Evolutionary conservation across 2,329 filamentous ascomycete species (phyloP), one percentile per base, ranked within the genome.

Genomic region (Bisporella sp.): DNA sequence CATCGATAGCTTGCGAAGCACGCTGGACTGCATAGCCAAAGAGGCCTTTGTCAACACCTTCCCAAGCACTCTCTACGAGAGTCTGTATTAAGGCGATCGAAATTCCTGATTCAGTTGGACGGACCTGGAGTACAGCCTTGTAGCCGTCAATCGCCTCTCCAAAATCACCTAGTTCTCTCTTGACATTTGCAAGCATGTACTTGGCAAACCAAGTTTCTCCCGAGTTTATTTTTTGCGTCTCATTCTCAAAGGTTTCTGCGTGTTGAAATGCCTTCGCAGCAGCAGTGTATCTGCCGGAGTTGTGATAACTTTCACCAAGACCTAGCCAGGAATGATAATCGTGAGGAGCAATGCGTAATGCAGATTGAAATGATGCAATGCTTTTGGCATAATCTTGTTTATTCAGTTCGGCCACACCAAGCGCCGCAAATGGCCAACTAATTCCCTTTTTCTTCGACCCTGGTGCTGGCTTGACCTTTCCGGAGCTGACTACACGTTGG

Each of bases 291-390:
- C 92, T 79, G 7, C 93, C 92, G 12, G 91, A 95, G 59, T 88
- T 93, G 65, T 96, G 87, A 63, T 99, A 99, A 63, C 90, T 95
- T 70, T 99, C 93, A n/a, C 92, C 93, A 1, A 99, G 76, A 1
- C 93, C 93, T 29, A 99, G 87, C 82, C 92, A 99, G 0, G 89
- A 95, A 69, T 99, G 87, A 63, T 97, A 97, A 67, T 97, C 89
- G 41, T 84, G 74, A 0, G 91, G 89, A 2, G 83, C 81, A 45
- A 96, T 87, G 48, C 92, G 79, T 33, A 99, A 73, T 8, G 93
- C 91, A 1, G 89, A 82, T 62, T 97, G 87, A 66, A 97, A 99
- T 0, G 89, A 95, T 6, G 92, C 84, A 48, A 97, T 90, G 35
- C 90, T 90, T 64, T 89, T 87, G 58, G 84, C 74, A 60, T 92